phyloP scores from a whole-genome alignment of 2,329 filamentous ascomycete genomes.

The Xylaria sp. region DNA sequence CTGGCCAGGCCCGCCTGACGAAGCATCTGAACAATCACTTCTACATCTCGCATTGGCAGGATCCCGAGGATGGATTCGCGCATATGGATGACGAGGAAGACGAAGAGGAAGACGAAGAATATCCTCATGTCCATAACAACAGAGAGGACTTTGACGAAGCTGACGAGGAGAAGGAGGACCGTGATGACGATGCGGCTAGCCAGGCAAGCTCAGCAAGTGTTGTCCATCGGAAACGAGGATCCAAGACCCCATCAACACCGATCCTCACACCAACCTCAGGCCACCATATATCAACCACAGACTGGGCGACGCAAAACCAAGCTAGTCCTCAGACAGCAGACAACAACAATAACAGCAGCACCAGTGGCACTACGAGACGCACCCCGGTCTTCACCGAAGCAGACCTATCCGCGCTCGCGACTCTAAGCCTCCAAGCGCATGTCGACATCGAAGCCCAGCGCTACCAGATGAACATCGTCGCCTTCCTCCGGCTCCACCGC shows the following conservation, averaged over 20 bases:
- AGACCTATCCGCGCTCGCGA: constrained; percentile 69
- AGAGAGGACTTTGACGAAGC: neutral
- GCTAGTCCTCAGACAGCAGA: neutral
- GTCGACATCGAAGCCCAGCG: constrained; percentile 81
- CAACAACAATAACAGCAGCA: constrained; percentile 8
- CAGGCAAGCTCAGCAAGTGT: constrained; percentile 54
- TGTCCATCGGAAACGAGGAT: constrained; percentile 47
- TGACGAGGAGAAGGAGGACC: neutral
- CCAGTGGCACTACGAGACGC: neutral
- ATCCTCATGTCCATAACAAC: neutral
- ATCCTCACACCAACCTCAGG: constrained; percentile 23
- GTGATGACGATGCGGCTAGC: constrained; percentile 26
- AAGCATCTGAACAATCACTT: constrained; percentile 81
- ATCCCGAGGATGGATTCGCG: constrained; percentile 75
- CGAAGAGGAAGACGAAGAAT: constrained; percentile 17
- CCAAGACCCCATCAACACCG: constrained; percentile 30
- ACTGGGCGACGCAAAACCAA: constrained; percentile 30
- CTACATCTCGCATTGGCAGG: constrained; percentile 88
- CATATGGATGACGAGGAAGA: constrained; percentile 74
- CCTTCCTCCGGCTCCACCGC: constrained; percentile 88
- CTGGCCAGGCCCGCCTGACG: constrained; percentile 61
- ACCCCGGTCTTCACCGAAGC: constrained; percentile 48
- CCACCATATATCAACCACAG: constrained; percentile 19
- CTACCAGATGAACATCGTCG: constrained; percentile 87
- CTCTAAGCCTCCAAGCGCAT: constrained; percentile 67